A percentile compares a stretch with the other conserved stretches of the same genome.
Conservation (phyloP, 495 filamentous ascomycete species). For the Aspergillus panamensis region DNA sequence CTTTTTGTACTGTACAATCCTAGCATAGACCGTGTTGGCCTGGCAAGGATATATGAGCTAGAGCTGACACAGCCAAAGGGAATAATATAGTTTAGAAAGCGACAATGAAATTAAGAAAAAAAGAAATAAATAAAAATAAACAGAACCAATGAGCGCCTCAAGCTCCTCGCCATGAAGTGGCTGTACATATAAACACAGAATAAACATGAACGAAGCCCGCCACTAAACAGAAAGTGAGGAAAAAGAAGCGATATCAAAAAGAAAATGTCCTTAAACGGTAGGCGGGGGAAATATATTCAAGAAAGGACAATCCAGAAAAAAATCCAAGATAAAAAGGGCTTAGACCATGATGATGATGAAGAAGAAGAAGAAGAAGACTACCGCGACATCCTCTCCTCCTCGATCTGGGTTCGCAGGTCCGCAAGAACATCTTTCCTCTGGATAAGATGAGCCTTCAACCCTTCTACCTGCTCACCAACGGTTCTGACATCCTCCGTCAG, state of each 20-base stretch:
- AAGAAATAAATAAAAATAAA: constrained; percentile 11
- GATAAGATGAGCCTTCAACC: constrained; percentile 48
- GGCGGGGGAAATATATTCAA: constrained; percentile 9
- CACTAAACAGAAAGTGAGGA: not conserved
- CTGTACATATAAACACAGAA: constrained; percentile 29
- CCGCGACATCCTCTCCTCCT: constrained; percentile 43
- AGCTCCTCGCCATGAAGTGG: constrained; percentile 36
- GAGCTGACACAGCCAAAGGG: too few species aligned
- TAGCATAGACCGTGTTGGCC: too few species aligned
- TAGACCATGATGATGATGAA: too few species aligned
- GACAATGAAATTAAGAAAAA: not conserved
- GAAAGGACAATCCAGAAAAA: constrained; percentile 1
- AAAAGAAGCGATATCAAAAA: constrained; percentile 6
- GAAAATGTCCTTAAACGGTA: constrained; percentile 7
- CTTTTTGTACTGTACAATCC: too few species aligned
- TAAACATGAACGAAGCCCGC: constrained; percentile 17
- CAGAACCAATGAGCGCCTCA: constrained; percentile 36
- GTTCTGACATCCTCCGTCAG: constrained; percentile 45
- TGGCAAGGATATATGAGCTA: too few species aligned
- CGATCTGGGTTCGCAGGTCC: constrained; percentile 45
- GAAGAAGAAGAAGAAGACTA: constrained; percentile 22
- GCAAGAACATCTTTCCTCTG: constrained; percentile 42
- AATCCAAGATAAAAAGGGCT: too few species aligned
- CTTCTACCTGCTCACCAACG: constrained; percentile 52
- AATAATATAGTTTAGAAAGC: not conserved